These are phyloP conservation scores for Neurospora sp. DNA, from an alignment of 495 filamentous ascomycete genomes.

Conservation along the genomic window DNA sequence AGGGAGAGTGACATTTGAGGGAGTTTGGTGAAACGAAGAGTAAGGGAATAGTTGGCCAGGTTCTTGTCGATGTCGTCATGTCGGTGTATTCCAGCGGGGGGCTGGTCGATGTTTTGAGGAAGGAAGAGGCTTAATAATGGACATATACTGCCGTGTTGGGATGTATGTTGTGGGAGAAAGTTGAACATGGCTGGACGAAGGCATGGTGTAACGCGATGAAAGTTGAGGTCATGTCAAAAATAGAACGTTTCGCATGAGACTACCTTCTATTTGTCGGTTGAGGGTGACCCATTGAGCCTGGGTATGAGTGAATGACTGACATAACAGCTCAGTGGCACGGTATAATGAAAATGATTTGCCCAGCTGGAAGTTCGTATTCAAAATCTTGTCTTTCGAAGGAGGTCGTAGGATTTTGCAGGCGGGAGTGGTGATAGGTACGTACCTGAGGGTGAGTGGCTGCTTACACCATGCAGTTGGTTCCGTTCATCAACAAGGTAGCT, in stretches of 20 bases:
- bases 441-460: neutral
- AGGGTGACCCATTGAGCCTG: neutral
- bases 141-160: neutral
- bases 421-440: neutral
- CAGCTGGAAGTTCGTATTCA: neutral
- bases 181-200: neutral
- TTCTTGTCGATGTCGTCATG: neutral
- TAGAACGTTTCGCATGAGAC: neutral
- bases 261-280: neutral
- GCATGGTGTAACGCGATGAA: neutral
- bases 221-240: neutral
- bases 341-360: neutral
- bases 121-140: neutral
- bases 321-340: neutral
- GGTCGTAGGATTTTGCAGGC: neutral
- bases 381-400: neutral
- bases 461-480: neutral
- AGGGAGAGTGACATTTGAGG: neutral
- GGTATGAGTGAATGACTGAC: neutral
- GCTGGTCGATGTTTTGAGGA: neutral
- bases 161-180: neutral
- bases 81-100: neutral
- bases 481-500: neutral
- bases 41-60: neutral
- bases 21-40: neutral